These are phyloP conservation scores for Psilocybe subaeruginosa DNA, from an alignment of 768 basidiomycete genomes.

Conservation along the genomic window DNA sequence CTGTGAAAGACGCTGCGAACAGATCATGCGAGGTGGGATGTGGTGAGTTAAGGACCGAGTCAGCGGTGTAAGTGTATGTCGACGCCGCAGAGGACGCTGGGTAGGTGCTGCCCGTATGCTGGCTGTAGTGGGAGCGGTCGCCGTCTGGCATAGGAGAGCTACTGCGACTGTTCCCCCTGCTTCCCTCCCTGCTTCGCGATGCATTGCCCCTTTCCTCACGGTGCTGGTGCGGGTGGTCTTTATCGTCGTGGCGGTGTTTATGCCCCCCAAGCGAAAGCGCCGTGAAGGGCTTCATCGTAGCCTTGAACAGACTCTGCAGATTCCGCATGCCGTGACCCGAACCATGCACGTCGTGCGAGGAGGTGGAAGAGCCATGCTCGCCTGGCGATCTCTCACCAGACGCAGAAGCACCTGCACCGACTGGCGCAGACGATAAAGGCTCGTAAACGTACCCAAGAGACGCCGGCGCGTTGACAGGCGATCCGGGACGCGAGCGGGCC, in stretches of 20 bases:
- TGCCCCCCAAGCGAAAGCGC: slow-evolving; percentile 39
- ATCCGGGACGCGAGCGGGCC: not conserved
- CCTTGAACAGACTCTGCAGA: slow-evolving; percentile 53
- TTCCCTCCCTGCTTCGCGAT: slow-evolving; percentile 2
- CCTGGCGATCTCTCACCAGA: not conserved
- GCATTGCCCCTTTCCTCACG: not conserved
- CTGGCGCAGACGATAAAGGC: slow-evolving; percentile 9
- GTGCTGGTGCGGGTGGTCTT: slow-evolving; percentile 1
- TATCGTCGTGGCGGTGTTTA: slow-evolving; percentile 16
- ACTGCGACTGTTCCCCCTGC: not conserved
- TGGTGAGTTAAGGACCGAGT: not conserved
- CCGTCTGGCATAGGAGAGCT: slow-evolving; percentile 6
- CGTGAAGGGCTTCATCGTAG: slow-evolving; percentile 67
- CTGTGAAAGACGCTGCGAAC: not conserved
- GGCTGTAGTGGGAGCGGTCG: not conserved
- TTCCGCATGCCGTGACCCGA: slow-evolving; percentile 47
- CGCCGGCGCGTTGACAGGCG: slow-evolving; percentile 5
- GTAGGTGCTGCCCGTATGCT: not conserved
- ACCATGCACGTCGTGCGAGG: slow-evolving; percentile 9
- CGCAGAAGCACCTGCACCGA: not conserved
- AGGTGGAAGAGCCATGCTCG: not conserved
- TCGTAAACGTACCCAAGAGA: slow-evolving; percentile 19
- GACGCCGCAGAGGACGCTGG: not conserved
- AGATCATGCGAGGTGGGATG: not conserved
- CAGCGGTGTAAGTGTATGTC: not conserved